phyloP scores from a whole-genome alignment of 2,329 filamentous ascomycete genomes.

The Taxawa tesnikishii region DNA sequence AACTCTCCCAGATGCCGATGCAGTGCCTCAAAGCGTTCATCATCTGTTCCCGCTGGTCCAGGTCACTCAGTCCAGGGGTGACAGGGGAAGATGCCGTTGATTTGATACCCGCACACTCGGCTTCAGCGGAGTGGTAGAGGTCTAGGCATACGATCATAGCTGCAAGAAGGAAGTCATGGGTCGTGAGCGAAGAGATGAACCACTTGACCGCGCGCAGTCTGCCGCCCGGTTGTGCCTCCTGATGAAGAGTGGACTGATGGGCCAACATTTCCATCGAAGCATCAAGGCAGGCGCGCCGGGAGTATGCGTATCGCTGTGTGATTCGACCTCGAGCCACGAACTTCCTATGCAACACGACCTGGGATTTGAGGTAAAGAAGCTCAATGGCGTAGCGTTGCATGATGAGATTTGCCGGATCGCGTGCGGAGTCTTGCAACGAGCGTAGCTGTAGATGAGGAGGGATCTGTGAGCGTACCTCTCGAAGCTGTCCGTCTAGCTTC shows the following conservation, averaged over 20 bases:
- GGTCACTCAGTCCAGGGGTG: conserved; percentile 27
- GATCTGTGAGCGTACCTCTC: conserved; percentile 49
- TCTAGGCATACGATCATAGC: conserved; percentile 78
- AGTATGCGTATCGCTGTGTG: conserved; percentile 73
- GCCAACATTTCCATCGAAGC: conserved; percentile 71
- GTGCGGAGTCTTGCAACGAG: conserved; percentile 58
- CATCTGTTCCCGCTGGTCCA: conserved; percentile 56
- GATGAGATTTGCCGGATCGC: conserved; percentile 56
- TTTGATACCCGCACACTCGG: conserved; percentile 22
- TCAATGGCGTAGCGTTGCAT: conserved; percentile 77
- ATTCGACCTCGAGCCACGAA: conserved; percentile 69
- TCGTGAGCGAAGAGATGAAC: conserved; percentile 67
- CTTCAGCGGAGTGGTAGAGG: conserved; percentile 54
- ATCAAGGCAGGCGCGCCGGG: conserved; percentile 72
- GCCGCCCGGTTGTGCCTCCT: conserved; percentile 60
- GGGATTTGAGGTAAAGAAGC: conserved; percentile 75
- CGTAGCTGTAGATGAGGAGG: conserved; percentile 71
- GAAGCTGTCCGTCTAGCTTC: conserved; percentile 45
- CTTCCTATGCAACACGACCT: conserved; percentile 79
- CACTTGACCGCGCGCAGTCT: conserved; percentile 62
- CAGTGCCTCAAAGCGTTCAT: conserved; percentile 59
- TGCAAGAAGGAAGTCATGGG: conserved; percentile 74
- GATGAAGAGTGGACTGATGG: conserved; percentile 63
- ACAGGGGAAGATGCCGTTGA: conserved; percentile 12
- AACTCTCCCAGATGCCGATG: conserved; percentile 65